Conservation (phyloP, 2,329 filamentous ascomycete species). For the Penicillium sclerotiorum region DNA sequence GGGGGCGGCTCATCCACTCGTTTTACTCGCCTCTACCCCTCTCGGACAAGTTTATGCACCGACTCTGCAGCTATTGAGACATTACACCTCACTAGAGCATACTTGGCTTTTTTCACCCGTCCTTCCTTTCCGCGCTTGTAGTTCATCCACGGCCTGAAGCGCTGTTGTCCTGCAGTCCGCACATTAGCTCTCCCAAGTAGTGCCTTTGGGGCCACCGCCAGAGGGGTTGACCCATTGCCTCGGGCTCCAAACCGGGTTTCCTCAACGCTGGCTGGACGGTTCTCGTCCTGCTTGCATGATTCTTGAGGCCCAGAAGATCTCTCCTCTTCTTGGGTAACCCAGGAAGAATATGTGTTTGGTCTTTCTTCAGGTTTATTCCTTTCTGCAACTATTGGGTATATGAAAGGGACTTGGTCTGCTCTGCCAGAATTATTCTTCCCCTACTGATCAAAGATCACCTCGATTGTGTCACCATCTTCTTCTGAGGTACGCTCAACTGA, state of each 20-base stretch:
- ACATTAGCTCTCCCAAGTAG: slow-evolving; percentile 15
- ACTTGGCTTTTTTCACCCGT: slow-evolving; percentile 6
- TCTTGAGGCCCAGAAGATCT: slow-evolving; percentile 22
- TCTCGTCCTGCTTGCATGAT: slow-evolving; percentile 19
- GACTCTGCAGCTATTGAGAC: slow-evolving; percentile 19
- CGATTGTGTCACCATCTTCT: slow-evolving; percentile 2
- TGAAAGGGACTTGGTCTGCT: slow-evolving; percentile 11
- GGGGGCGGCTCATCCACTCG: slow-evolving; percentile 11
- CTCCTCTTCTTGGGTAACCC: slow-evolving; percentile 15
- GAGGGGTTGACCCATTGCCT: slow-evolving; percentile 33
- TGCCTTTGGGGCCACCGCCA: slow-evolving; percentile 18
- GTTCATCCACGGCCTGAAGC: slow-evolving; percentile 17
- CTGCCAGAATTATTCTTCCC: slow-evolving; percentile 5
- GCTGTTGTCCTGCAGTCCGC: slow-evolving; percentile 18
- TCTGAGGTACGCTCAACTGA: slow-evolving; percentile 3
- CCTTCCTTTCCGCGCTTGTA: slow-evolving; percentile 15
- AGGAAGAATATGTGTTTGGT: slow-evolving; percentile 13
- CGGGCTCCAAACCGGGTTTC: slow-evolving; percentile 24
- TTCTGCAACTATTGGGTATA: slow-evolving; percentile 31
- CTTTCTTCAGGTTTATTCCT: slow-evolving; percentile 17
- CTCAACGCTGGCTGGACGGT: slow-evolving; percentile 15
- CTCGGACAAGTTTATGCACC: slow-evolving; percentile 17
- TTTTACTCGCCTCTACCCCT: slow-evolving; percentile 10
- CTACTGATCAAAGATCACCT: slow-evolving; percentile 4
- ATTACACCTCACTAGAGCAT: slow-evolving; percentile 11